A percentile compares a stretch with the other conserved stretches of the same genome.
phyloP scores from a whole-genome alignment of 2,329 filamentous ascomycete genomes.

The Diplodia seriata region DNA sequence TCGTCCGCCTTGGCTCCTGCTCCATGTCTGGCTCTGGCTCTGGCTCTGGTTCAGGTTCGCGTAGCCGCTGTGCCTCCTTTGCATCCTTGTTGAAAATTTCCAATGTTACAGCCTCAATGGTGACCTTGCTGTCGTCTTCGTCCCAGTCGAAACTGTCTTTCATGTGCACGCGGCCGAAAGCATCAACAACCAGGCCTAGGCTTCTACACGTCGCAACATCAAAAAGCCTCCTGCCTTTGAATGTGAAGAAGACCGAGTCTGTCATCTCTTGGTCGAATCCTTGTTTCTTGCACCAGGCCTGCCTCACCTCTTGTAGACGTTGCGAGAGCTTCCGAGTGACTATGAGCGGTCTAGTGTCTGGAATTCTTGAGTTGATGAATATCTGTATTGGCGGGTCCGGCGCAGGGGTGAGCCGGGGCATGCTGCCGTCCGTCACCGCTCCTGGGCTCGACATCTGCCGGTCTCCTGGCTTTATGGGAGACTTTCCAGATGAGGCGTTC shows the following conservation, averaged over 20 bases:
- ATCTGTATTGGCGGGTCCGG: constrained; percentile 65
- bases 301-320: constrained; percentile 69
- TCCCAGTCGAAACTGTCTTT: constrained; percentile 56
- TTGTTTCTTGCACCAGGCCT: constrained; percentile 73
- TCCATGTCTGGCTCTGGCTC: constrained; percentile 25
- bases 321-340: constrained; percentile 72
- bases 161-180: constrained; percentile 47
- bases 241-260: constrained; percentile 75
- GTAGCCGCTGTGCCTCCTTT: constrained; percentile 47
- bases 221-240: constrained; percentile 75
- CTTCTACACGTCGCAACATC: constrained; percentile 75
- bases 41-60: constrained; percentile 41
- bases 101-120: constrained; percentile 78
- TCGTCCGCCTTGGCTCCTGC: constrained; percentile 43
- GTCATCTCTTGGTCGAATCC: constrained; percentile 57
- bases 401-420: constrained; percentile 34
- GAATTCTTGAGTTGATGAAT: constrained; percentile 72
- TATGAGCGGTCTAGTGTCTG: constrained; percentile 65
- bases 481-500: neutral
- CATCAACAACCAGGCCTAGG: constrained; percentile 63
- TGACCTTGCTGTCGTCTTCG: constrained; percentile 65
- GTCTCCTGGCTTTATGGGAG: neutral
- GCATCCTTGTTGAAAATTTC: constrained; percentile 65
- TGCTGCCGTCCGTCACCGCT: neutral
- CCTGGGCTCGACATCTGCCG: constrained; percentile 2